Conservation (phyloP, 768 basidiomycete genomes). For the Austroboletus festivus region DNA sequence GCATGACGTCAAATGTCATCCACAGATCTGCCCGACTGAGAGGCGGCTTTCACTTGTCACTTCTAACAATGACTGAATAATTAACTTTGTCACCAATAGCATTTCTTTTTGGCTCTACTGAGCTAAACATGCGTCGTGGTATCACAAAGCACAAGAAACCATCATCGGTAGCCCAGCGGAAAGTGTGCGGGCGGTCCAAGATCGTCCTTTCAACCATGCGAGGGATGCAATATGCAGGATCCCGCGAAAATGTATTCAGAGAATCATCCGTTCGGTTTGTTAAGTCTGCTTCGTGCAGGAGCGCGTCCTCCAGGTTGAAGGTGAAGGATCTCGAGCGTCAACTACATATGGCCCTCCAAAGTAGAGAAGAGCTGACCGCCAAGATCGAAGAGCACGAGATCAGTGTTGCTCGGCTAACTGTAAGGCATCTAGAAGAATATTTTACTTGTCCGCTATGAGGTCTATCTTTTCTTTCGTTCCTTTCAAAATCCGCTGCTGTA, state of each 20-base stretch:
- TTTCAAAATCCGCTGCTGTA: conserved; percentile 2
- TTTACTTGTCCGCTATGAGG: conserved; percentile 66
- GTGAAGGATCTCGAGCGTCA: conserved; percentile 46
- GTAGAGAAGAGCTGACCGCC: conserved; percentile 40
- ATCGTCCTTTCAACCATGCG: conserved; percentile 3
- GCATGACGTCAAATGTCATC: conserved; percentile 12
- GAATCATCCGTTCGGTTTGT: not conserved
- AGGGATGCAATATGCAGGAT: not conserved
- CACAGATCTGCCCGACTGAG: conserved; percentile 27
- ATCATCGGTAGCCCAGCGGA: conserved; percentile 3
- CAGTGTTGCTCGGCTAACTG: conserved; percentile 29
- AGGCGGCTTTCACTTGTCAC: not conserved
- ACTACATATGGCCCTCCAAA: conserved; percentile 35
- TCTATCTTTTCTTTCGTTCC: conserved; percentile 3
- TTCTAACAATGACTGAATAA: not conserved
- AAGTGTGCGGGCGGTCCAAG: conserved; percentile 7
- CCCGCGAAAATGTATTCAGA: conserved; percentile 1
- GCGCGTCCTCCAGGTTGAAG: conserved; percentile 34
- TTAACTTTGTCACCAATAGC: conserved; percentile 10
- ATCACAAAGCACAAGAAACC: conserved; percentile 12
- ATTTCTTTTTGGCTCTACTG: not conserved
- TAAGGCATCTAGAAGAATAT: conserved; percentile 57
- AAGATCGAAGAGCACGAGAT: conserved; percentile 42
- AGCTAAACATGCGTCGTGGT: not conserved
- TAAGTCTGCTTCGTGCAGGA: conserved; percentile 29